A percentile compares a stretch with the other conserved stretches of the same genome.
These are phyloP conservation scores for Cudoniella acicularis DNA, from an alignment of 495 filamentous ascomycete genomes.

Conservation along the genomic window DNA sequence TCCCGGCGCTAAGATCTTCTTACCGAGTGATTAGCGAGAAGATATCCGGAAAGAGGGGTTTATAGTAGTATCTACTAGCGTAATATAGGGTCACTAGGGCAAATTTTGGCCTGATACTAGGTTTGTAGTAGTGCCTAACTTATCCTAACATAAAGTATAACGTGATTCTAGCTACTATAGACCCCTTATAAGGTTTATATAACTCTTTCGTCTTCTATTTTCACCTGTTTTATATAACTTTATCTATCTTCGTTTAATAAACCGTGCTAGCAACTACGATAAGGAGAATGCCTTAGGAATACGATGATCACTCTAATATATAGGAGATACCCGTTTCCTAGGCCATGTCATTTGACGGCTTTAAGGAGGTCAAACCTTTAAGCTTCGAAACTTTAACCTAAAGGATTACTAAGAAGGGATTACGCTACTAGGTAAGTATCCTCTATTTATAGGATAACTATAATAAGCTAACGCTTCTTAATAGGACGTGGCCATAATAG, in stretches of 20 bases:
- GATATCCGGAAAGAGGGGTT: neutral
- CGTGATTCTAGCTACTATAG: neutral
- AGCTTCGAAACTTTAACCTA: neutral
- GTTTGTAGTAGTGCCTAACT: neutral
- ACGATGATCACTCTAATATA: neutral
- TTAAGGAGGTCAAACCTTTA: neutral
- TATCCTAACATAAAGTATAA: neutral
- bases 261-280: neutral
- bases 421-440: neutral
- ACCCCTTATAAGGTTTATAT: neutral
- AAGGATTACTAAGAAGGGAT: neutral
- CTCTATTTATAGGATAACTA: neutral
- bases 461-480: neutral
- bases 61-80: neutral
- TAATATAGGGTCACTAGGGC: neutral
- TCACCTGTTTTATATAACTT: neutral
- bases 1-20: neutral
- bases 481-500: neutral
- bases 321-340: neutral
- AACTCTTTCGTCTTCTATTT: neutral
- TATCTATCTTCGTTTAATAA: neutral
- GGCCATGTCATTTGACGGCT: neutral
- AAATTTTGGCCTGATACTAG: neutral
- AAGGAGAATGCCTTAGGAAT: neutral
- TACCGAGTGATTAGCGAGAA: neutral